Evolutionary conservation across 2,329 filamentous ascomycete genomes (phyloP), one percentile per base, ranked within the genome.

Genomic region (Pseudogymnoascus sp.): DNA sequence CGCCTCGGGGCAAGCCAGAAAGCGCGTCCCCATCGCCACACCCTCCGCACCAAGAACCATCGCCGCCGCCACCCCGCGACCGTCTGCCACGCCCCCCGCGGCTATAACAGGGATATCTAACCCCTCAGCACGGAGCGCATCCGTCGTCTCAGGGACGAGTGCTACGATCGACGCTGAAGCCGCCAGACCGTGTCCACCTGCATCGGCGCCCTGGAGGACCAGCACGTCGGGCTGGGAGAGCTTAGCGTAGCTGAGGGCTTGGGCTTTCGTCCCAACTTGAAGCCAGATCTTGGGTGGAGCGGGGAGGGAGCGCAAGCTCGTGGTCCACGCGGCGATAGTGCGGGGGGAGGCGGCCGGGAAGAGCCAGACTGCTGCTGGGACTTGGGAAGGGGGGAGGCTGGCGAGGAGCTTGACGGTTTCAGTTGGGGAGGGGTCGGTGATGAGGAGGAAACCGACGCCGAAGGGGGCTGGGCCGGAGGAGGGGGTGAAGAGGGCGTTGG

Each of bases 1-100:
- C 1, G 79, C 78, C 68, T 84, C 82, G 0, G 71, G 70, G 1
- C 73, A 67, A 1, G 79, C 77, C 0, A 84, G 72, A 38, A 81
- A 81, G 12, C 79, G 69, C 12, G 82, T 84, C 2, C 82, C 82
- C 68, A 84, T 70, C 2, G 75, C 76, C 4, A 78, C 72, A 12
- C 80, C 82, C 58, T 64, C 65, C 11, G 75, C 75, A 4, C 75
- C 75, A 5, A 76, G 65, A 5, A 66, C 66, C 25, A 73, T 58
- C 0, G 71, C 72, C n/a, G 75, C 74, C 23, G 72, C 73, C 0
- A 70, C 70, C 1, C 73, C 74, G 61, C 74, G 65, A 2, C 70
- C 71, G 64, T 77, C 74, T 8, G 69, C 64, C 45, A 77, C 73
- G 0, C 75, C 75, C 1, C 75, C 75, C 0, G 75, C 69, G 0